Base-by-base conservation (phyloP, 2,329 filamentous ascomycete genomes). In the Eurotiales sp. region DNA sequence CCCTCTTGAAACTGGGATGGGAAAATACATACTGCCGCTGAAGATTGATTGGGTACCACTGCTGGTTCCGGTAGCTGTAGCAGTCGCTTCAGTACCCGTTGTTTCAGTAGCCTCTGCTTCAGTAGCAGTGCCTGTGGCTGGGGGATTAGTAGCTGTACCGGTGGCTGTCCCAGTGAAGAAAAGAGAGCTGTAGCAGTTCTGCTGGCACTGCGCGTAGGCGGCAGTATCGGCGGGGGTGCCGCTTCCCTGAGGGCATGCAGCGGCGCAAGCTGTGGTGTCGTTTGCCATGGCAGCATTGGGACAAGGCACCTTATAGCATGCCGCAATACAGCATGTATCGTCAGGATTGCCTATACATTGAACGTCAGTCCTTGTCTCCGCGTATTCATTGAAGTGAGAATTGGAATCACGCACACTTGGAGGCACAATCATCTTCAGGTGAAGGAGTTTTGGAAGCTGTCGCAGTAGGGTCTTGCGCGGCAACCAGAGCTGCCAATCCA, bases 171-270 rank as follows among this genome's bases (percentile, higher is more conserved):
- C 59, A 10, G 65, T 70, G 61, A 77, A 72, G 70, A 76, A 80
- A 60, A 73, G 65, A 55, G 67, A 72, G 62, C 63, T 69, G 64
- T 75, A 76, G 69, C 79, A 82, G 52, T 62, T 59, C 47, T 73
- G 66, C 60, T 77, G 70, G 64, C 79, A 82, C 43, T 68, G 56
- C 54, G 71, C 69, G 58, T 75, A 81, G 53, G 65, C 65, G 47
- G 72, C 56, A 29, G 72, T 76, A 53, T 74, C 77, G 11, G 62
- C 64, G 3, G 71, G 62, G 25, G 73, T 69, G 40, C 78, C 77
- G 56, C 72, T 70, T 50, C 78, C 78, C 69, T 81, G 77, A 51
- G 76, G 72, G 63, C 79, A 82, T 48, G 73, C 68, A 41, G 70
- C 70, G 42, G 76, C 77, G 59, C 79, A 82, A 44, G 71, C 64